These are phyloP conservation scores for Taiozyma sp. DNA, from an alignment of 1,139 yeast genomes.

Conservation along the genomic window DNA sequence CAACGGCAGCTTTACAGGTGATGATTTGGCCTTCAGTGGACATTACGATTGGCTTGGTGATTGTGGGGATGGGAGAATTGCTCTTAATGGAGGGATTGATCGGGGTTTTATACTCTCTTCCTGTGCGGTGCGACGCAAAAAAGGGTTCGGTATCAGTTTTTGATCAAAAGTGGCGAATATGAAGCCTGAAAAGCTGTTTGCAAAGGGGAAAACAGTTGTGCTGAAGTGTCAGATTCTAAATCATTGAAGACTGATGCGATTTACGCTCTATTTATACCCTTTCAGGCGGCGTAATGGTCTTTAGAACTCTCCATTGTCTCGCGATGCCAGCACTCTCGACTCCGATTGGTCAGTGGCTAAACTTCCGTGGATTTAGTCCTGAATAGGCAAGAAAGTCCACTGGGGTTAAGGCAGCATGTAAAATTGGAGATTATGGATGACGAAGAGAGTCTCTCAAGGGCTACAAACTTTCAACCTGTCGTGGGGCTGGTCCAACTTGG, in stretches of 20 bases:
- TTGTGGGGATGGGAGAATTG: neutral
- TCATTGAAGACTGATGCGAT: neutral
- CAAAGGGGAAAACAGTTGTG: neutral
- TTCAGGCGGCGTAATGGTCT: neutral
- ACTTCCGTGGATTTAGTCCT: neutral
- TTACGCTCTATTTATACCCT: neutral
- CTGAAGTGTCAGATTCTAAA: neutral
- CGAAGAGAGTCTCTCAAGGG: too few relatives aligned
- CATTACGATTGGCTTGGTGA: conserved; percentile 11
- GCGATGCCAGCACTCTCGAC: neutral
- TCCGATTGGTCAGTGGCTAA: neutral
- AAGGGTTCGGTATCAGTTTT: neutral
- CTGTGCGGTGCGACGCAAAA: neutral
- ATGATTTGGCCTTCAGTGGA: conserved; percentile 53
- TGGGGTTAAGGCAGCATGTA: neutral
- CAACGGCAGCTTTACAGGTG: conserved; percentile 92
- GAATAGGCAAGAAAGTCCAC: neutral
- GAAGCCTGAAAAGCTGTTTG: neutral
- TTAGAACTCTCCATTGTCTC: neutral
- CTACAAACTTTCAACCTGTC: too few relatives aligned
- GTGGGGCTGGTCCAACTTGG: too few relatives aligned
- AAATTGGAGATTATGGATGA: neutral
- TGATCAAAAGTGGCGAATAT: neutral
- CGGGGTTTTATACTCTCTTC: neutral
- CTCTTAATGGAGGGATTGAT: neutral